phyloP scores from a whole-genome alignment of 2,329 filamentous ascomycete genomes.

The Capronia epimyces region DNA sequence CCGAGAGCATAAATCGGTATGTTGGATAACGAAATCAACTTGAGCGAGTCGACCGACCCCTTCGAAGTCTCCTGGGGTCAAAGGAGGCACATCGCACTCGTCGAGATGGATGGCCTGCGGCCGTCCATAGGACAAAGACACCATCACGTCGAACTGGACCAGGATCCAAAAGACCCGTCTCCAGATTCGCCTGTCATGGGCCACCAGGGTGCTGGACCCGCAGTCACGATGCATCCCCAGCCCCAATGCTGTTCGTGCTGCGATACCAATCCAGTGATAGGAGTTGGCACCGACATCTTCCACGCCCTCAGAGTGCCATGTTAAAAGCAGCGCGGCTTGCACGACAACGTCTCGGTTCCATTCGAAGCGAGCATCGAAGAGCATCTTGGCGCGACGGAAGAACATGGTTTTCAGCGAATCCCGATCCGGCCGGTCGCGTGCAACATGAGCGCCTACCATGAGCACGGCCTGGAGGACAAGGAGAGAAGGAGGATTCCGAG shows the following conservation, averaged over 20 bases:
- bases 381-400: slow-evolving; percentile 29
- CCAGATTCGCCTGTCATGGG: slow-evolving; percentile 32
- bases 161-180: slow-evolving; percentile 7
- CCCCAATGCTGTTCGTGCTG: slow-evolving; percentile 30
- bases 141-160: slow-evolving; percentile 3
- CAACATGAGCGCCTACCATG: slow-evolving; percentile 30
- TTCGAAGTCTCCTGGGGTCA: neutral
- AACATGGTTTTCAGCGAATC: slow-evolving; percentile 27
- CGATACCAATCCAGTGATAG: slow-evolving; percentile 31
- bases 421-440: slow-evolving; percentile 26
- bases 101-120: slow-evolving; percentile 2
- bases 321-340: slow-evolving; percentile 31
- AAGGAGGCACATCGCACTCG: slow-evolving; percentile 4
- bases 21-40: neutral
- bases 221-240: slow-evolving; percentile 18
- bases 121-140: slow-evolving; percentile 5
- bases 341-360: slow-evolving; percentile 29
- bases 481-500: slow-evolving; percentile 27
- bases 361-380: slow-evolving; percentile 31
- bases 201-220: slow-evolving; percentile 15
- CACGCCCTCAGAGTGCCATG: slow-evolving; percentile 28
- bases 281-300: slow-evolving; percentile 28
- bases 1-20: neutral
- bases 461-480: slow-evolving; percentile 31
- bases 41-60: neutral